Conservation (phyloP, 106 monocot species). For the Acorus calamus region DNA sequence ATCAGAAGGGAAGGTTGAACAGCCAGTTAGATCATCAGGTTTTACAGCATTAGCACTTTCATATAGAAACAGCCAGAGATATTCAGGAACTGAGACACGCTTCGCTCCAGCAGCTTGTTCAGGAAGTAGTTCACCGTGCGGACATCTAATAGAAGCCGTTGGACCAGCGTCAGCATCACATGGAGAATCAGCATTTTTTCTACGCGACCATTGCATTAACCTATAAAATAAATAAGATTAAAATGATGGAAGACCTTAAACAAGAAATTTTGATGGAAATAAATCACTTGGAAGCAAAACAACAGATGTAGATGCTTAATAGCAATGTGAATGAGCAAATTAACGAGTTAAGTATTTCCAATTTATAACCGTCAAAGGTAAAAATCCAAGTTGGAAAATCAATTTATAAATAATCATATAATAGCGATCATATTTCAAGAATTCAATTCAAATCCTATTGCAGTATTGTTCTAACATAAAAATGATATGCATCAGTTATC, state of each 20-base stretch:
- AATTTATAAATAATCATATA: too few species aligned
- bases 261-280: background rate
- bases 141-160: slow-evolving; percentile 69
- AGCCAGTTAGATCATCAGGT: slow-evolving; percentile 38
- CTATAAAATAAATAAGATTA: slow-evolving; percentile 18
- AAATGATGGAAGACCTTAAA: background rate
- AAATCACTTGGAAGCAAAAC: too few species aligned
- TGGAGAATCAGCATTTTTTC: slow-evolving; percentile 62
- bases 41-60: slow-evolving; percentile 42
- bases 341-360: too few species aligned
- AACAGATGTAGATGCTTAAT: too few species aligned
- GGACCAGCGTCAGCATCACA: slow-evolving; percentile 79
- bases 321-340: too few species aligned
- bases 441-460: too few species aligned
- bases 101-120: slow-evolving; percentile 84
- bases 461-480: too few species aligned
- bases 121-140: slow-evolving; percentile 77
- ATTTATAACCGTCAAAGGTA: too few species aligned
- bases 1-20: slow-evolving; percentile 49
- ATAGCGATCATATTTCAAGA: too few species aligned
- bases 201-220: slow-evolving; percentile 82
- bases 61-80: slow-evolving; percentile 75
- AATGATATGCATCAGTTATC: too few species aligned
- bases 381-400: too few species aligned
- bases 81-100: slow-evolving; percentile 61